A percentile compares a stretch with the other conserved stretches of the same genome.
These are phyloP conservation scores for Wickerhamiella kazuoi DNA, from an alignment of 805 yeast species.

Conservation along the genomic window DNA sequence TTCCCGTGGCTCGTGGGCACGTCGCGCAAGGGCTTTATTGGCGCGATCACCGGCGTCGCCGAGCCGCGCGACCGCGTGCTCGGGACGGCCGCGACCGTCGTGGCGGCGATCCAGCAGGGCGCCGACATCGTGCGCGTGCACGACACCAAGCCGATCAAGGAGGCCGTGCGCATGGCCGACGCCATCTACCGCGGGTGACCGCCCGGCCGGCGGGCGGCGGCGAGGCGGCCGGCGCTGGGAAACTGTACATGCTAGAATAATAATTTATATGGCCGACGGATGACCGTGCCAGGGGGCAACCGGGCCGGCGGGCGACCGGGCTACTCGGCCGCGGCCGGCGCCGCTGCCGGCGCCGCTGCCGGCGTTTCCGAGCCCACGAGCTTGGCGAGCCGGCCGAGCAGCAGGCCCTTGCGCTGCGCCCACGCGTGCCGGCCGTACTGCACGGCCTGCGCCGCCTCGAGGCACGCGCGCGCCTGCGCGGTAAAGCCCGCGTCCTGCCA, in stretches of 20 bases:
- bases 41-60: constrained; percentile 43
- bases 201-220: too few species aligned
- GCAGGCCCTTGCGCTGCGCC: constrained; percentile 8
- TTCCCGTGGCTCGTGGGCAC: constrained; percentile 70
- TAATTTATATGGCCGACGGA: too few species aligned
- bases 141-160: constrained; percentile 45
- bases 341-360: too few species aligned
- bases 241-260: not conserved
- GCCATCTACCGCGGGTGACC: constrained; percentile 37
- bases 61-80: constrained; percentile 44
- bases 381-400: constrained; percentile 8
- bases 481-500: constrained; percentile 30
- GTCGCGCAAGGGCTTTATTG: constrained; percentile 75
- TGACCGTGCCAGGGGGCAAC: too few species aligned
- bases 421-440: constrained; percentile 14
- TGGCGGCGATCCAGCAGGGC: constrained; percentile 55
- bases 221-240: too few species aligned
- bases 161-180: constrained; percentile 48
- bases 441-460: constrained; percentile 4
- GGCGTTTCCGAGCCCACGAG: too few species aligned
- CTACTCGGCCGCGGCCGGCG: too few species aligned
- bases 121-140: constrained; percentile 80
- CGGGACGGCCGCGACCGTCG: constrained; percentile 61
- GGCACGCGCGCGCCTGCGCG: constrained; percentile 18
- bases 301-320: too few species aligned